Base-by-base conservation (phyloP, 73 alveolate species). In the Paramecium bursaria region DNA sequence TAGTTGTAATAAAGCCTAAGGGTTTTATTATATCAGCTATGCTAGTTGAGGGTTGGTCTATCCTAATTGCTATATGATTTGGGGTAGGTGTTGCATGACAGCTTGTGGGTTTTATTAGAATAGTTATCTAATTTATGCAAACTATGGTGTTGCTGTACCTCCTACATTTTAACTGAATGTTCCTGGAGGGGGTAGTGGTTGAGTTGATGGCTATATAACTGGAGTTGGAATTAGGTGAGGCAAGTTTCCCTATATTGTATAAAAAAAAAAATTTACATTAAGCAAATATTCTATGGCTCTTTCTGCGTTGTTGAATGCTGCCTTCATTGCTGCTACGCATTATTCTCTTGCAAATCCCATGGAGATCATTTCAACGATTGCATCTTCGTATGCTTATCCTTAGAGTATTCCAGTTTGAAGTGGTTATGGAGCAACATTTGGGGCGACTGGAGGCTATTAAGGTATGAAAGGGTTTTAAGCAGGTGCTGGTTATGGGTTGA, bases 301-400 rank as follows among this genome's bases (percentile, higher is more conserved):
- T 17, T 79, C 89, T 21, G 89, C 85, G 19, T 79, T 79, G 50
- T 79, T 53, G 60, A 53, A 79, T 35, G 89, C 89, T 13, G 89
- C 89, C 31, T 55, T 79, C 82, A 79, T 53, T 39, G 89, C 89
- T 48, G 51, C 46, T 2, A 54, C 29, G 44, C 75, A 42, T 42
- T 79, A 54, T 21, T 61, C 55, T 48, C 89, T 52, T 29, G 27
- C 30, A 14, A 79, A 79, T 39, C 89, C 89, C 89, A 79, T 79
- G 11, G 53, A 15, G 30, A 53, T 73, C 29, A 79, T 48, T 42
- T 79, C 74, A 11, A 53, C 55, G 3, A 79, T 79, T 3, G 53
- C 57, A 21, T 25, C 74, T 21, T 79, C 89, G 27, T 39, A 79
- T 46, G 51, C 89, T 13, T 73, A 73, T 9, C 89, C 89, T 3